Evolutionary conservation across 1,284 basidiomycete genomes (phyloP).

Genomic region (Ceratobasidium sp.): DNA sequence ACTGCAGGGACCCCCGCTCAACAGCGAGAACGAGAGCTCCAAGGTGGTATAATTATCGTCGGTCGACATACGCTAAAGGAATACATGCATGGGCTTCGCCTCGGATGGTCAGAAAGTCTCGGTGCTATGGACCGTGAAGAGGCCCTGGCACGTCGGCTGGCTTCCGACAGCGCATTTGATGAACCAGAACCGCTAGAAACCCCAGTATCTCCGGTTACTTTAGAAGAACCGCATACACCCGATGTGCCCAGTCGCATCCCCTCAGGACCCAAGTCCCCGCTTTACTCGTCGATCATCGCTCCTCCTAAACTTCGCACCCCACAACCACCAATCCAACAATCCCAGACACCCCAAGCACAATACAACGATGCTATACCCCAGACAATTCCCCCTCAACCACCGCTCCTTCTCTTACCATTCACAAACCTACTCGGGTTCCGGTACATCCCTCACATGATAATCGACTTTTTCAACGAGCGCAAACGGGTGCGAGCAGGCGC

Average conservation of each 20-base stretch:
- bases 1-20: conserved; percentile 60
- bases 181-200: conserved; percentile 55
- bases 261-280: conserved; percentile 42
- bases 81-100: conserved; percentile 84
- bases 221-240: conserved; percentile 36
- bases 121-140: conserved; percentile 78
- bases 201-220: conserved; percentile 33
- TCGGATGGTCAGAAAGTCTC: conserved; percentile 83
- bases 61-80: conserved; percentile 94
- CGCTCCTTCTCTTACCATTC: conserved; percentile 88
- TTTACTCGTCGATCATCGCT: conserved; percentile 48
- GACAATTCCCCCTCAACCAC: conserved; percentile 76
- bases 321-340: conserved; percentile 21
- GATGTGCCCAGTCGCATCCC: conserved; percentile 47
- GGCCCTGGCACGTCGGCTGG: conserved; percentile 69
- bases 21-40: conserved; percentile 65
- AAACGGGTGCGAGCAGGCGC: conserved; percentile 77
- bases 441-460: conserved; percentile 88
- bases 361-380: conserved; percentile 57
- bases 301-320: conserved; percentile 25
- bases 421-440: conserved; percentile 84
- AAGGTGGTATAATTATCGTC: conserved; percentile 85
- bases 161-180: conserved; percentile 79
- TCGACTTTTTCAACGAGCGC: conserved; percentile 92
- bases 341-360: conserved; percentile 48